Conservation (phyloP, 1,284 basidiomycete genomes). For the Fereydounia khargensis region DNA sequence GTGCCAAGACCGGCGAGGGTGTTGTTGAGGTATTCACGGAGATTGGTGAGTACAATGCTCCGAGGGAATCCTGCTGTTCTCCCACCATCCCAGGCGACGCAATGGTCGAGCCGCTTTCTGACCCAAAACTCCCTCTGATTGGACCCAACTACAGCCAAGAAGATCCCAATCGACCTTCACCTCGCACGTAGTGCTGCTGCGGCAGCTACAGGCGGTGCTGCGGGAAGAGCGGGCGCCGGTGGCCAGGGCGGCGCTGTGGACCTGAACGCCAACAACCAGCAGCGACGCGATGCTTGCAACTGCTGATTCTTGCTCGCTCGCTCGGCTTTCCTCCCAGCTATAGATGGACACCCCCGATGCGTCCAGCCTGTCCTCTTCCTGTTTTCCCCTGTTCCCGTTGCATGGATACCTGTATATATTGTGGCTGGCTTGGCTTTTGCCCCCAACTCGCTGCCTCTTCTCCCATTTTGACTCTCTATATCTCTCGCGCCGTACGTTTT, state of each 20-base stretch:
- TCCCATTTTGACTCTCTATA: no score
- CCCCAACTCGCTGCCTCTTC: no score
- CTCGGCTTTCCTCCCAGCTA: no score
- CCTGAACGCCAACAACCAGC: conserved; percentile 19
- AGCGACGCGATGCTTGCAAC: conserved; percentile 42
- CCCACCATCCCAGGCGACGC: no score
- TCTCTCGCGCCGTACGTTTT: no score
- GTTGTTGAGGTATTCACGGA: conserved; percentile 97
- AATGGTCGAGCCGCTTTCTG: no score
- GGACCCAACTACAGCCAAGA: conserved; percentile 44
- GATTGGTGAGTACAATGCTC: conserved; percentile 38
- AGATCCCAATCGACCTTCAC: conserved; percentile 48
- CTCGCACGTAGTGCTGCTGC: conserved; percentile 32
- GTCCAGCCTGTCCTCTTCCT: conserved; percentile 2
- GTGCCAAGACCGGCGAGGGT: conserved; percentile 95
- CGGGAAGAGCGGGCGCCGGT: conserved; percentile 22
- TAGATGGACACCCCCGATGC: no score
- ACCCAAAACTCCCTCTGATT: no score
- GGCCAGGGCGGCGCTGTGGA: conserved; percentile 28
- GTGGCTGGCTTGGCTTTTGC: no score
- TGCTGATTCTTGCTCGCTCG: conserved; percentile 30
- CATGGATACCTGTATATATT: no score
- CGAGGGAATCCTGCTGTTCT: background rate
- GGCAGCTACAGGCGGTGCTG: conserved; percentile 10
- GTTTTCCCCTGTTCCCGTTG: no score